Conservation (phyloP, 2,329 filamentous ascomycete species). For the Scorias spongiosa region DNA sequence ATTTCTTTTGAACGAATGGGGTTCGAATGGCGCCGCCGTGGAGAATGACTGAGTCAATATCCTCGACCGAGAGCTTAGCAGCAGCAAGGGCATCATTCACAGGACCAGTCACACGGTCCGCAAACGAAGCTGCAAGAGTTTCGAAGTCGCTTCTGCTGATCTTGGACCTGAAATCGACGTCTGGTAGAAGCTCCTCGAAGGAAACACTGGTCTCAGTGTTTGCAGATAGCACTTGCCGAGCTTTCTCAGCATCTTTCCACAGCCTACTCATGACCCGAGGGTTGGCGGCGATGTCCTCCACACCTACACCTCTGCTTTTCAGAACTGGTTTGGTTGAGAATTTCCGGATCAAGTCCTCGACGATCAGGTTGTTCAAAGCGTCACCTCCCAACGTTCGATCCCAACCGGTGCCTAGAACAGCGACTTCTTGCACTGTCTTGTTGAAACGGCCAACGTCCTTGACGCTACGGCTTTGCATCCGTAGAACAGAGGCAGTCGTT, state of each 20-base stretch:
- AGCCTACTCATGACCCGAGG: slow-evolving; percentile 78
- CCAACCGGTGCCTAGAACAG: slow-evolving; percentile 74
- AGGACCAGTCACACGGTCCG: slow-evolving; percentile 51
- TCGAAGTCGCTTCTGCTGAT: slow-evolving; percentile 69
- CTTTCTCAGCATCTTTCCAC: slow-evolving; percentile 78
- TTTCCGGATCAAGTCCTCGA: slow-evolving; percentile 73
- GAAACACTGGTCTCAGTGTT: slow-evolving; percentile 67
- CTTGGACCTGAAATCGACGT: slow-evolving; percentile 88
- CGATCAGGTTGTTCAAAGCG: slow-evolving; percentile 69
- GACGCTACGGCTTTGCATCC: slow-evolving; percentile 74
- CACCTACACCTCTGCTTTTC: slow-evolving; percentile 47
- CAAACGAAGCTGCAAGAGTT: slow-evolving; percentile 52
- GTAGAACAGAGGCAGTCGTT: slow-evolving; percentile 75
- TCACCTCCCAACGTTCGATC: slow-evolving; percentile 84
- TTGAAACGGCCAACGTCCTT: slow-evolving; percentile 90
- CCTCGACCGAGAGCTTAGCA: slow-evolving; percentile 55
- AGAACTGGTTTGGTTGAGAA: slow-evolving; percentile 53
- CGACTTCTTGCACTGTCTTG: slow-evolving; percentile 94
- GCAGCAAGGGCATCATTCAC: slow-evolving; percentile 60
- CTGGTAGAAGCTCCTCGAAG: slow-evolving; percentile 83
- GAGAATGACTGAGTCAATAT: slow-evolving; percentile 81
- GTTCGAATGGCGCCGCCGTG: slow-evolving; percentile 83
- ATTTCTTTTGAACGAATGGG: slow-evolving; percentile 80
- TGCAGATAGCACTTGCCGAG: slow-evolving; percentile 82
- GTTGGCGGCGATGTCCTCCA: slow-evolving; percentile 52